These are phyloP conservation scores for Austroboletus eburneus DNA, from an alignment of 768 basidiomycete genomes.

Conservation along the genomic window DNA sequence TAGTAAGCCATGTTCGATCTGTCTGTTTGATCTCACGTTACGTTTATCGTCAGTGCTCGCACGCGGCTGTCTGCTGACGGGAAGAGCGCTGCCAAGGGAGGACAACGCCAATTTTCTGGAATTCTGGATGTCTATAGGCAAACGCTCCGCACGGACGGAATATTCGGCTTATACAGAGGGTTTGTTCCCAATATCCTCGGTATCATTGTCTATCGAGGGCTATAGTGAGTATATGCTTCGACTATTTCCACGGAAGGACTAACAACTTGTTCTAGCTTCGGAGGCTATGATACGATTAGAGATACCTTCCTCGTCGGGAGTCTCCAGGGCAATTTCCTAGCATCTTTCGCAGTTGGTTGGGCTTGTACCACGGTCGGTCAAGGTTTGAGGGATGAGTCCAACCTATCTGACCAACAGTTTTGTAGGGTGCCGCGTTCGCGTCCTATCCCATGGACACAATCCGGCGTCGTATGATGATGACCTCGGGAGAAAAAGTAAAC, in stretches of 20 bases:
- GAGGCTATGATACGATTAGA: constrained; percentile 40
- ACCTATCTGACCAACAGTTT: not conserved
- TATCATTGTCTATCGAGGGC: constrained; percentile 40
- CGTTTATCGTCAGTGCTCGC: constrained; percentile 30
- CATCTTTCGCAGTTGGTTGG: constrained; percentile 41
- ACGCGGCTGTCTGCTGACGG: constrained; percentile 40
- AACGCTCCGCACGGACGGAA: constrained; percentile 38
- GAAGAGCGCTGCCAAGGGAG: constrained; percentile 35
- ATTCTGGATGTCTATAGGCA: constrained; percentile 42
- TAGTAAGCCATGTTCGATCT: constrained; percentile 26
- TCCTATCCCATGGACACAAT: constrained; percentile 45
- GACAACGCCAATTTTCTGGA: constrained; percentile 39
- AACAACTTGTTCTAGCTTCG: constrained; percentile 30
- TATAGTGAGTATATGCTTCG: constrained; percentile 33
- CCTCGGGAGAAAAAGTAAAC: constrained; percentile 34
- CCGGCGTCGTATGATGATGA: constrained; percentile 47
- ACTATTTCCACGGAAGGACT: not conserved
- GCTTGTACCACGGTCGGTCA: constrained; percentile 35
- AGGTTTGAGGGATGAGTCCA: not conserved
- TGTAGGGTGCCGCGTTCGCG: constrained; percentile 34
- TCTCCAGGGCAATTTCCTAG: constrained; percentile 37
- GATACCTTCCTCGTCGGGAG: constrained; percentile 37
- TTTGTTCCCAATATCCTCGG: constrained; percentile 41
- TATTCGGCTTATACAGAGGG: constrained; percentile 40
- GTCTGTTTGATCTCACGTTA: not conserved